Conservation (phyloP, 805 yeast genomes). For the Candida coleopterorum region DNA sequence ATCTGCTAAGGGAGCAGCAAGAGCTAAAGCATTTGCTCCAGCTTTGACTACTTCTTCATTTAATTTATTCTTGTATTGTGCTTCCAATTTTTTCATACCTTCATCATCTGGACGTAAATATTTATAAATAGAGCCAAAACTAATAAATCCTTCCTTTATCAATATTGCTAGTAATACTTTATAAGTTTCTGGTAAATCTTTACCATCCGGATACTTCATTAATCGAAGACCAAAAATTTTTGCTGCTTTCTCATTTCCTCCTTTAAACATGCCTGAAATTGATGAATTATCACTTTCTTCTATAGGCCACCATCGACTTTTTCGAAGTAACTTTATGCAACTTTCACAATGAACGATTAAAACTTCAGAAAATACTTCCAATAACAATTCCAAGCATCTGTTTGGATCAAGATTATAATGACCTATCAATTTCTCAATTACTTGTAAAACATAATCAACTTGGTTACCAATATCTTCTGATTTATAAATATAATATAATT, state of each 20-base stretch:
- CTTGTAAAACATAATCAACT: conserved; percentile 40
- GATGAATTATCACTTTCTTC: conserved; percentile 27
- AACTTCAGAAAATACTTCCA: conserved; percentile 48
- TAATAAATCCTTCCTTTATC: conserved; percentile 61
- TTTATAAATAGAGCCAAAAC: conserved; percentile 57
- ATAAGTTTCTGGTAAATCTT: conserved; percentile 37
- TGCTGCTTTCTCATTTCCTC: conserved; percentile 56
- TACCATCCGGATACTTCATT: conserved; percentile 23
- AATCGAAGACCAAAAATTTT: conserved; percentile 48
- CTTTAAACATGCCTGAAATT: conserved; percentile 32
- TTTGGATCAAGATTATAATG: conserved; percentile 72
- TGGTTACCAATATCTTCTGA: conserved; percentile 34
- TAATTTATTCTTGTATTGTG: conserved; percentile 39
- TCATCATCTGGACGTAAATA: conserved; percentile 51
- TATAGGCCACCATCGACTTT: conserved; percentile 67
- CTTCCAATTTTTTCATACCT: conserved; percentile 41
- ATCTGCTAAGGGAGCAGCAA: conserved; percentile 77
- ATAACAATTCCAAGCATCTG: conserved; percentile 58
- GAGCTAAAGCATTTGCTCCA: conserved; percentile 72
- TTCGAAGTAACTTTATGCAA: conserved; percentile 44
- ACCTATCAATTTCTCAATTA: conserved; percentile 59
- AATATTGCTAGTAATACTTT: conserved; percentile 49
- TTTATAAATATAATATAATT: conserved; percentile 39
- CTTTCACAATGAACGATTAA: conserved; percentile 43
- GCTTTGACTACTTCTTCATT: conserved; percentile 58